A percentile compares a stretch with the other conserved stretches of the same genome.
These are phyloP conservation scores for Leccinum angustisporum DNA, from an alignment of 1,284 basidiomycete species.

Conservation along the genomic window DNA sequence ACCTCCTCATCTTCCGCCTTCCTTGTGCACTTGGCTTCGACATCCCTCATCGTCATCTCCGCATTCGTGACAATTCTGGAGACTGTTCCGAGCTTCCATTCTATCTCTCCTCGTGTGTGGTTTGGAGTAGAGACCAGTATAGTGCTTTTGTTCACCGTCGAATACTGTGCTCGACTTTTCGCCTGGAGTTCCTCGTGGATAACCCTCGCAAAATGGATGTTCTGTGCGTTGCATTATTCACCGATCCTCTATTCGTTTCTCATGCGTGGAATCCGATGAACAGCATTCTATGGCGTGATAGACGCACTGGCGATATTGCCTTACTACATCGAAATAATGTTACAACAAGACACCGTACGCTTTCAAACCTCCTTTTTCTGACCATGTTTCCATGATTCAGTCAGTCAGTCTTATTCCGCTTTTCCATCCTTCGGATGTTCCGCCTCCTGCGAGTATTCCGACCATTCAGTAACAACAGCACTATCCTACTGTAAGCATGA, in stretches of 20 bases:
- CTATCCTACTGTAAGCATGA: slow-evolving; percentile 67
- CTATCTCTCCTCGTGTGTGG: slow-evolving; percentile 67
- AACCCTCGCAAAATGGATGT: slow-evolving; percentile 61
- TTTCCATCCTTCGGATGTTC: slow-evolving; percentile 84
- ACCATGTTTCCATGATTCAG: slow-evolving; percentile 2
- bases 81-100: slow-evolving; percentile 81
- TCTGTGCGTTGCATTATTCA: slow-evolving; percentile 50
- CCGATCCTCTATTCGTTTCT: slow-evolving; percentile 5
- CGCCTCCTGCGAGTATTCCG: slow-evolving; percentile 83
- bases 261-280: slow-evolving; percentile 7
- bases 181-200: slow-evolving; percentile 67
- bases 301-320: slow-evolving; percentile 83
- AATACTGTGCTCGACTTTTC: slow-evolving; percentile 65
- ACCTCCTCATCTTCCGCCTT: slow-evolving; percentile 68
- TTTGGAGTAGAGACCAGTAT: slow-evolving; percentile 80
- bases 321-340: slow-evolving; percentile 81
- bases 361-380: background rate
- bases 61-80: slow-evolving; percentile 83
- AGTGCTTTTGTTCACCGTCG: slow-evolving; percentile 81
- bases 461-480: slow-evolving; percentile 82
- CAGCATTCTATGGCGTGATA: slow-evolving; percentile 84
- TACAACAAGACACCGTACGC: slow-evolving; percentile 83
- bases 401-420: slow-evolving; percentile 81
- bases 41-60: slow-evolving; percentile 63
- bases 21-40: slow-evolving; percentile 61